Evolutionary conservation across 2,329 filamentous ascomycete species (phyloP), one percentile per base, ranked within the genome.

Genomic region (Microcyclospora tardicrescens): DNA sequence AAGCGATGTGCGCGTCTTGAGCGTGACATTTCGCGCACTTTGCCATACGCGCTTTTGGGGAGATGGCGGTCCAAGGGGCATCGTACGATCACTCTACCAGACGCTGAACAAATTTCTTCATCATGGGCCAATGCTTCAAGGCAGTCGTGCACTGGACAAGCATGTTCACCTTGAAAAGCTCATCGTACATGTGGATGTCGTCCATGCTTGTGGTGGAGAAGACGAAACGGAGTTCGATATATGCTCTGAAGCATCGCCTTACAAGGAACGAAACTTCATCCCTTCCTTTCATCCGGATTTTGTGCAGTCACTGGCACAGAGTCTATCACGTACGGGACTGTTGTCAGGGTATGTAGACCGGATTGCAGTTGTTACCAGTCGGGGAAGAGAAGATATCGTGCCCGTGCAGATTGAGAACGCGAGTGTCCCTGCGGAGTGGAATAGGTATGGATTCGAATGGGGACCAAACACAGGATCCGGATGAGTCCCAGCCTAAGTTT

Each of bases 361-460:
- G 11, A 43, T 50, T 16, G 2, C 10, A 4, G 36, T 31, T n/a
- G 35, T 31, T 14, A 34, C 36, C 28, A 36, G 34, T 8, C 41
- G 44, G n/a, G 40, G 43, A 13, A 31, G 28, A 11, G 27, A 45
- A 10, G 35, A 39, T 9, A 43, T 42, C 42, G 35, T 30, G 24
- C 38, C 42, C 10, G 28, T 29, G n/a, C 34, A 39, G 14, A 34
- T 43, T 10, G 28, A 42, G 15, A 43, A 41, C 8, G 35, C 39
- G 5, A 39, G 45, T 9, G 43, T 51, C 10, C 43, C 46, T 28
- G 42, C 43, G 34, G 31, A 37, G 31, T 49, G 46, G 42, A 39
- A 39, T 16, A 27, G 45, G 9, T 49, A 51, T 37, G 47, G 47
- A 2, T 51, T 51, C 19, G 48, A 48, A 10, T 48, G 43, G 36